Percentiles rank a stretch among this genome's conserved stretches.
phyloP scores from a whole-genome alignment of 2,329 filamentous ascomycete genomes.

The Teratosphaeria destructans region DNA sequence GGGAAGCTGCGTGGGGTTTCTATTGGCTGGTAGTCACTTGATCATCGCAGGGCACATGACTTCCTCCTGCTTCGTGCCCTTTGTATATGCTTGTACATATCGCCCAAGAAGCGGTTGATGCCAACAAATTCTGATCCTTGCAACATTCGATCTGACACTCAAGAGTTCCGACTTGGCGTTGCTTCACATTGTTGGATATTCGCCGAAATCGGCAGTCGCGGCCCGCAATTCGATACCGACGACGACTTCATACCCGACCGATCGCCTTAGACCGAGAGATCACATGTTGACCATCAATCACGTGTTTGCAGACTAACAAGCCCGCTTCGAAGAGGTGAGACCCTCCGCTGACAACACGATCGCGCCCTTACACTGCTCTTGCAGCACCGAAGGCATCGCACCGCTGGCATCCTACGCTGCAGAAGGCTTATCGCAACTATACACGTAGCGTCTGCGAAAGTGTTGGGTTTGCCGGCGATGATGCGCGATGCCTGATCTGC shows the following conservation, averaged over 20 bases:
- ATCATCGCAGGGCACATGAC: not conserved
- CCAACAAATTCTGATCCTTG: not conserved
- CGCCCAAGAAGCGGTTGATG: not conserved
- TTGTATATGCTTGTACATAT: not conserved
- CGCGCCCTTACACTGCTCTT: not conserved
- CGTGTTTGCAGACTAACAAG: not conserved
- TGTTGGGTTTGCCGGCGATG: not conserved
- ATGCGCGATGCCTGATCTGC: not conserved
- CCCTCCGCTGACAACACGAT: not conserved
- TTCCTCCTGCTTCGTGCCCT: not conserved
- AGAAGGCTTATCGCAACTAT: not conserved
- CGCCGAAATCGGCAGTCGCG: not conserved
- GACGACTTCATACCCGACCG: not conserved
- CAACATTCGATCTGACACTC: not conserved
- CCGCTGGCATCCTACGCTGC: not conserved
- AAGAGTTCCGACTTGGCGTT: not conserved
- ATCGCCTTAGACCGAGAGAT: not conserved
- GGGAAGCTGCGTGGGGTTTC: not conserved
- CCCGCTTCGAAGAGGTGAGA: not conserved
- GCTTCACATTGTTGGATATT: not conserved
- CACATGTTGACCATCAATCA: not conserved
- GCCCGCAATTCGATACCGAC: not conserved
- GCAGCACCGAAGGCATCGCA: not conserved
- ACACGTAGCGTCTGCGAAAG: not conserved
- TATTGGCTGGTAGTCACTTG: not conserved